phyloP scores from a whole-genome alignment of 768 basidiomycete genomes.

The Leccinum variicolor region DNA sequence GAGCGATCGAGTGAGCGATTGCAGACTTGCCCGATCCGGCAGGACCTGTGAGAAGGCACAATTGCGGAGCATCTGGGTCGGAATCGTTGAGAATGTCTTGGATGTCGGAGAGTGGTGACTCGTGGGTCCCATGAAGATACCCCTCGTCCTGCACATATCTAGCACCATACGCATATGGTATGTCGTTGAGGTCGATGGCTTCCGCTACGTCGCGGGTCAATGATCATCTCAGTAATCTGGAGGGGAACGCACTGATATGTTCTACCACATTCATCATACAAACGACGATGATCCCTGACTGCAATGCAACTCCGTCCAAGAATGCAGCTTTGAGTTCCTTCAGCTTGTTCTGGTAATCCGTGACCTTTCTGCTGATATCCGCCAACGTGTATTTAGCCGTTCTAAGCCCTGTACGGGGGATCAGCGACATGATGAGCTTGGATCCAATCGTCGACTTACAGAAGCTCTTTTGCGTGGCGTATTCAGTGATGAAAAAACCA shows the following conservation, averaged over 20 bases:
- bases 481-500: neutral
- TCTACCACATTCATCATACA: neutral
- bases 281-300: neutral
- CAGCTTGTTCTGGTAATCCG: neutral
- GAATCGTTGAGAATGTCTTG: neutral
- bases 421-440: neutral
- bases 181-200: neutral
- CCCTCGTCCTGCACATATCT: neutral
- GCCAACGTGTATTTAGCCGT: neutral
- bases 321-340: neutral
- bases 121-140: neutral
- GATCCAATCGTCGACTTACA: neutral
- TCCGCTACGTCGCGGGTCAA: neutral
- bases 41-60: neutral
- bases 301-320: neutral
- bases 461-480: neutral
- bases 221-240: no score
- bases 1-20: neutral
- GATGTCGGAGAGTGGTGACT: neutral
- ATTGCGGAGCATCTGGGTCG: neutral
- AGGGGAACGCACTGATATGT: neutral
- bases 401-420: neutral
- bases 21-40: neutral
- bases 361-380: neutral
- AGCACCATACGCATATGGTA: neutral